Evolutionary conservation across 345 rosid genomes (phyloP).

Genomic region (Passiflora organensis): DNA sequence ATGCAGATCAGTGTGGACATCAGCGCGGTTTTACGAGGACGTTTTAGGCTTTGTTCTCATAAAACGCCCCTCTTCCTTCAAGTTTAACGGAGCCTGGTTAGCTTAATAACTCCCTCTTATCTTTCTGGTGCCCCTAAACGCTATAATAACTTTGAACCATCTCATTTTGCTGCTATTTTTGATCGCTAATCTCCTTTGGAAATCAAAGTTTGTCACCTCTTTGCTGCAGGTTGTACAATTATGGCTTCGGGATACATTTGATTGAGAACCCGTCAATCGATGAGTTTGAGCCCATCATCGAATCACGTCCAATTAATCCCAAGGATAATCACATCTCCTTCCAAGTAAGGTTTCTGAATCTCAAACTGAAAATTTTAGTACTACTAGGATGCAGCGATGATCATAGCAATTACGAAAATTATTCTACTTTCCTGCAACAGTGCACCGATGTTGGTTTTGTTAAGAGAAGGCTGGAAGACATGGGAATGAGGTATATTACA

Average conservation of each 20-base stretch:
- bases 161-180: not conserved
- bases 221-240: slow-evolving; percentile 44
- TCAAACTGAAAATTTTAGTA: not conserved
- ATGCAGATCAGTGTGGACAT: slow-evolving; percentile 49
- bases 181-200: too few relatives aligned
- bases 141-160: too few relatives aligned
- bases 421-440: slow-evolving; percentile 14
- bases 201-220: too few relatives aligned
- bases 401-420: not conserved
- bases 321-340: slow-evolving; percentile 59
- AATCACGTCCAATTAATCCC: slow-evolving; percentile 43
- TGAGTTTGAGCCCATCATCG: slow-evolving; percentile 32
- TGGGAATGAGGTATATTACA: slow-evolving; percentile 45
- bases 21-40: slow-evolving; percentile 38
- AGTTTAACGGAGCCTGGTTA: slow-evolving; percentile 47
- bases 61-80: slow-evolving; percentile 64
- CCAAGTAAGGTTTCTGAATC: slow-evolving; percentile 27
- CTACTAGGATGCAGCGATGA: not conserved
- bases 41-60: slow-evolving; percentile 47
- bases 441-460: slow-evolving; percentile 46
- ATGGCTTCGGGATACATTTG: slow-evolving; percentile 56
- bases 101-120: not conserved
- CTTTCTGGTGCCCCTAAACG: too few relatives aligned
- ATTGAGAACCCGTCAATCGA: slow-evolving; percentile 44
- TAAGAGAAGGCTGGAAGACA: slow-evolving; percentile 40